A percentile compares a stretch with the other conserved stretches of the same genome.
phyloP scores from a whole-genome alignment of 176 grass and related monocot genomes.

The Carex pumila region DNA sequence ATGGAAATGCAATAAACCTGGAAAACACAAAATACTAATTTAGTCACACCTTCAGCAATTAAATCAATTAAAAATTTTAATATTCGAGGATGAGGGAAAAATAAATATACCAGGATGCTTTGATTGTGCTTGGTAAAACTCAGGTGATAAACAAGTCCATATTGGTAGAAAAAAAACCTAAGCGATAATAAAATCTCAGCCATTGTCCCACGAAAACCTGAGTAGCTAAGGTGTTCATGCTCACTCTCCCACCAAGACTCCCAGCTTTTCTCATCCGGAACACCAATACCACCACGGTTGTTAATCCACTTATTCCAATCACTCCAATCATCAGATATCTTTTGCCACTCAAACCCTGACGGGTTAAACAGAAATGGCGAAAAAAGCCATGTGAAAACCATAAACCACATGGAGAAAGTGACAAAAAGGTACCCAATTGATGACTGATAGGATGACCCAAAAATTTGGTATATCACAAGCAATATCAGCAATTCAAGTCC shows the following conservation, averaged over 20 bases:
- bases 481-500: constrained; percentile 85
- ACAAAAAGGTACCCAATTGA: constrained; percentile 61
- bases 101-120: constrained; percentile 64
- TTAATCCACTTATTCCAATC: constrained; percentile 97
- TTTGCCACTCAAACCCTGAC: constrained; percentile 94
- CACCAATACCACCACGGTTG: constrained; percentile 87
- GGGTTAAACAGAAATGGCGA: constrained; percentile 90
- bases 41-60: constrained; percentile 16
- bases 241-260: constrained; percentile 96
- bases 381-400: constrained; percentile 89
- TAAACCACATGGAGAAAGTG: constrained; percentile 77
- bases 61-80: constrained; percentile 19
- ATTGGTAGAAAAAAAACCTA: constrained; percentile 88
- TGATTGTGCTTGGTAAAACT: constrained; percentile 36
- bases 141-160: constrained; percentile 90
- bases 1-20: constrained; percentile 90
- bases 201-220: constrained; percentile 50
- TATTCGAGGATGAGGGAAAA: constrained; percentile 8
- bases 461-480: constrained; percentile 75
- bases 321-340: constrained; percentile 88
- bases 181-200: constrained; percentile 71
- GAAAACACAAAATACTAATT: constrained; percentile 24
- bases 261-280: constrained; percentile 80
- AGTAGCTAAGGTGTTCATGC: constrained; percentile 75
- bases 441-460: constrained; percentile 66